These are phyloP conservation scores for Trichoderma sp. DNA, from an alignment of 2,329 filamentous ascomycete genomes.

Conservation along the genomic window DNA sequence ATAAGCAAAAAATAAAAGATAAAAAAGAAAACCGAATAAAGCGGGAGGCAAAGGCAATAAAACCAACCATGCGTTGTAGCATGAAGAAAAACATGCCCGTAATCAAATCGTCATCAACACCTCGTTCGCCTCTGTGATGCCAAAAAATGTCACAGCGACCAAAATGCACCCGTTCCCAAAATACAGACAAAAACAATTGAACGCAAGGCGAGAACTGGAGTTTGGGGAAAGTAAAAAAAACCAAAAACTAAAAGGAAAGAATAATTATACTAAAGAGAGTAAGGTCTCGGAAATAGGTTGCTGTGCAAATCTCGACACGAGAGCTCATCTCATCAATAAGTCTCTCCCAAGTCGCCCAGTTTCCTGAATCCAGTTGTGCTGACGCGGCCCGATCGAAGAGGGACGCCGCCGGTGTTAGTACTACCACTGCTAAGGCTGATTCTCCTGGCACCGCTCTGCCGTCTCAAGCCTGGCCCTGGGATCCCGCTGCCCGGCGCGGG, in stretches of 20 bases:
- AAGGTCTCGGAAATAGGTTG: neutral
- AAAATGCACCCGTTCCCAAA: conserved; percentile 21
- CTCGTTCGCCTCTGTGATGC: conserved; percentile 30
- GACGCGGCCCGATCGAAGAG: conserved; percentile 30
- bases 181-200: conserved; percentile 17
- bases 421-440: conserved; percentile 46
- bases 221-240: neutral
- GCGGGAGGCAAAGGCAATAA: conserved; percentile 15
- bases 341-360: conserved; percentile 53
- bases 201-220: conserved; percentile 6
- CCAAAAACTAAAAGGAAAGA: neutral
- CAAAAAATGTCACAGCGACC: conserved; percentile 17
- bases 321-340: conserved; percentile 41
- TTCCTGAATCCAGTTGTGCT: conserved; percentile 38
- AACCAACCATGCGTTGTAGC: conserved; percentile 23
- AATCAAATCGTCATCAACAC: conserved; percentile 35
- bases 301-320: neutral
- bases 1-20: neutral
- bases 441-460: conserved; percentile 46
- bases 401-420: conserved; percentile 42
- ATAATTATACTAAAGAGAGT: neutral
- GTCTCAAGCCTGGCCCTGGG: conserved; percentile 45
- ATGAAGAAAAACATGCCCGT: conserved; percentile 27
- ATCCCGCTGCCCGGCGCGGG: conserved; percentile 47
- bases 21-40: neutral